These are phyloP conservation scores for Tricholomella constricta DNA, from an alignment of 768 basidiomycete species.

Conservation along the genomic window DNA sequence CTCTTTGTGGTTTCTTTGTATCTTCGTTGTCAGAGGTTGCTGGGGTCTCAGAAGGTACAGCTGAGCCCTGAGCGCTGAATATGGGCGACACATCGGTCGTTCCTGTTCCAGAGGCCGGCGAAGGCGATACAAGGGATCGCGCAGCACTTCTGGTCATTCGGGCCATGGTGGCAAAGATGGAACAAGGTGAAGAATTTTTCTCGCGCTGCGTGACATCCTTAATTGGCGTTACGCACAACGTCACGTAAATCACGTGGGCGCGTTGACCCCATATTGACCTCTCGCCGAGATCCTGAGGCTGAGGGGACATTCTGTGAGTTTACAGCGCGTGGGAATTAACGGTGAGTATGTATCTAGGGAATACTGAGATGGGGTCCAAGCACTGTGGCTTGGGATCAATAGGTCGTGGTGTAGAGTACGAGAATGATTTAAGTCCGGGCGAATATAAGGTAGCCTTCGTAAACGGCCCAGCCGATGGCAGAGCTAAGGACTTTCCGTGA, in stretches of 20 bases:
- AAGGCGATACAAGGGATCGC: constrained; percentile 29
- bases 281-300: no score
- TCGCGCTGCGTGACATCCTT: constrained; percentile 26
- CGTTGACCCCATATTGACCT: neutral
- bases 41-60: constrained; percentile 49
- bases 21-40: constrained; percentile 48
- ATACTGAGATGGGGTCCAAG: constrained; percentile 3
- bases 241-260: constrained; percentile 34
- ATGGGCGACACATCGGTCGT: constrained; percentile 51
- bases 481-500: constrained; percentile 86
- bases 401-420: neutral
- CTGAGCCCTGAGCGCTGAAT: constrained; percentile 49
- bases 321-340: neutral
- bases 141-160: constrained; percentile 36
- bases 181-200: constrained; percentile 24
- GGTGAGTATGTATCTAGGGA: neutral
- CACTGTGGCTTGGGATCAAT: neutral
- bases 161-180: constrained; percentile 26
- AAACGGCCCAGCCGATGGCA: constrained; percentile 91
- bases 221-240: constrained; percentile 28
- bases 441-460: constrained; percentile 74
- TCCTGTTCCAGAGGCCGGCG: constrained; percentile 42
- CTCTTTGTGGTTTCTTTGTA: constrained; percentile 17
- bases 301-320: neutral
- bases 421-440: constrained; percentile 39